Evolutionary conservation across 345 rosid genomes (phyloP).

Genomic region (Eucalyptus erythrocorys): DNA sequence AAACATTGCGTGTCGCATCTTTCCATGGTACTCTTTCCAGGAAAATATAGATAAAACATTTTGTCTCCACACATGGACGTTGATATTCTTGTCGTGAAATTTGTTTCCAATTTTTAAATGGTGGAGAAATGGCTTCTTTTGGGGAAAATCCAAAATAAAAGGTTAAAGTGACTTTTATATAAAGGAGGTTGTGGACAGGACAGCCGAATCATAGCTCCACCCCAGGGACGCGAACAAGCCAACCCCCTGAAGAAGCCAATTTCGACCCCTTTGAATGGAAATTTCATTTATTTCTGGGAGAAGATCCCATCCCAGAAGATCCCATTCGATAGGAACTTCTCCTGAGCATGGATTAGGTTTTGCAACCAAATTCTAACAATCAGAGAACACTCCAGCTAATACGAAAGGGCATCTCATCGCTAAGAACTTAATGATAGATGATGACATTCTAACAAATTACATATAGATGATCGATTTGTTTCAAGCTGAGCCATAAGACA

Average conservation of each 20-base stretch:
- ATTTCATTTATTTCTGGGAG: not conserved
- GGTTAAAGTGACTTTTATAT: not conserved
- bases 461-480: not conserved
- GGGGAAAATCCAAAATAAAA: not conserved
- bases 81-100: not conserved
- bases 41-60: not conserved
- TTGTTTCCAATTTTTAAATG: not conserved
- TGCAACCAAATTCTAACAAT: not conserved
- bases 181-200: not conserved
- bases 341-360: not conserved
- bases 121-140: not conserved
- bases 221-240: not conserved
- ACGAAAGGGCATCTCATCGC: not conserved
- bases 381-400: not conserved
- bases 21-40: not conserved
- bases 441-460: not conserved
- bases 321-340: not conserved
- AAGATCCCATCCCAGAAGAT: not conserved
- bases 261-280: not conserved
- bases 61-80: not conserved
- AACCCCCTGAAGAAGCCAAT: not conserved
- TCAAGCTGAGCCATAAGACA: not conserved
- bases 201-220: not conserved
- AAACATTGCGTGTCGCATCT: not conserved
- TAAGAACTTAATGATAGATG: not conserved